Evolutionary conservation across 768 basidiomycete genomes (phyloP).

Genomic region (Amanita rubescens): DNA sequence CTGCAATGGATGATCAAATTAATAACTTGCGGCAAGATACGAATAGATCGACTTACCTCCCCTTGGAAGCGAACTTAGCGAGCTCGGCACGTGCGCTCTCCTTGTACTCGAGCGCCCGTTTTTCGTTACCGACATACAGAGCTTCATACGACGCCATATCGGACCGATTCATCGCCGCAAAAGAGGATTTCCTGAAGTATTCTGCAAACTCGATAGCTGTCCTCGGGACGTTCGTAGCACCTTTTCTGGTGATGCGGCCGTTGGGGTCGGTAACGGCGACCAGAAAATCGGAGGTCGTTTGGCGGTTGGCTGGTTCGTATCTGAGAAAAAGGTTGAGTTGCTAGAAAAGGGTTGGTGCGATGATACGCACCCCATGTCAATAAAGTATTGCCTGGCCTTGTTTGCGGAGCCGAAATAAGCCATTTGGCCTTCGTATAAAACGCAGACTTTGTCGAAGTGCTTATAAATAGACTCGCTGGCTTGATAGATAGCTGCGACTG

Average conservation of each 20-base stretch:
- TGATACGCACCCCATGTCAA: conserved; percentile 42
- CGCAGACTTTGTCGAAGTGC: conserved; percentile 65
- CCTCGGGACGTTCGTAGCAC: conserved; percentile 22
- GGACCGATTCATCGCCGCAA: conserved; percentile 16
- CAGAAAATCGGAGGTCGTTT: conserved; percentile 61
- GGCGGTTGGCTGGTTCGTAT: conserved; percentile 48
- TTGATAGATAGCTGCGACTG: conserved; percentile 79
- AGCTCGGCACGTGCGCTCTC: conserved; percentile 44
- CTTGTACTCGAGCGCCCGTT: conserved; percentile 29
- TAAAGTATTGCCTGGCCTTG: conserved; percentile 65
- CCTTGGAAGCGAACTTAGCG: conserved; percentile 29
- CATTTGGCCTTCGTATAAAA: conserved; percentile 69
- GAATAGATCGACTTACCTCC: conserved; percentile 5
- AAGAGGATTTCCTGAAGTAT: conserved; percentile 19
- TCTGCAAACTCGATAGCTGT: conserved; percentile 44
- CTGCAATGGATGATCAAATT: conserved; percentile 19
- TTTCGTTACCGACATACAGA: conserved; percentile 37
- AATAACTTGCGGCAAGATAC: background rate
- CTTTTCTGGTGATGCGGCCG: conserved; percentile 35
- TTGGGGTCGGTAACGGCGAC: conserved; percentile 52
- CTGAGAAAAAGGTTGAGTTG: background rate
- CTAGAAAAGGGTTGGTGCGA: background rate
- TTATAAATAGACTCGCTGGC: conserved; percentile 63
- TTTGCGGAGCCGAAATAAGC: conserved; percentile 67
- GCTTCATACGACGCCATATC: conserved; percentile 43